These are phyloP conservation scores for Seiridium unicorne DNA, from an alignment of 2,329 filamentous ascomycete genomes.

Conservation along the genomic window DNA sequence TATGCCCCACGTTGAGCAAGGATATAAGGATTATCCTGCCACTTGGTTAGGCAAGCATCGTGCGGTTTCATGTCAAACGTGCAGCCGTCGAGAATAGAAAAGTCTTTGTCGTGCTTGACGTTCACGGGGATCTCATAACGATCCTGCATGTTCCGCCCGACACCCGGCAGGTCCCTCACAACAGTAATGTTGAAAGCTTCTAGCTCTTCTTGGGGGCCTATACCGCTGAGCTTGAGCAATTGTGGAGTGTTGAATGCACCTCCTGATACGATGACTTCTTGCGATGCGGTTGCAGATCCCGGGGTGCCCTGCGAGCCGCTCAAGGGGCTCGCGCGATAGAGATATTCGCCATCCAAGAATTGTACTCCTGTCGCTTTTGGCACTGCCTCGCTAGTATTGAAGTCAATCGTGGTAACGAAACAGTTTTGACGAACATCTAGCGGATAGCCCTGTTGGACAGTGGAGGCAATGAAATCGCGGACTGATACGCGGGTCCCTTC, in stretches of 20 bases:
- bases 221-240: slow-evolving; percentile 47
- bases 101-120: slow-evolving; percentile 37
- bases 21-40: slow-evolving; percentile 12
- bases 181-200: slow-evolving; percentile 35
- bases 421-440: slow-evolving; percentile 52
- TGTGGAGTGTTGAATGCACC: slow-evolving; percentile 55
- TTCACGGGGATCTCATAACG: slow-evolving; percentile 47
- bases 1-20: slow-evolving; percentile 28
- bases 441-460: slow-evolving; percentile 53
- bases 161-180: slow-evolving; percentile 51
- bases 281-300: slow-evolving; percentile 35
- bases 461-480: slow-evolving; percentile 43
- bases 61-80: slow-evolving; percentile 26
- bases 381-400: slow-evolving; percentile 33
- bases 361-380: slow-evolving; percentile 48
- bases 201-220: slow-evolving; percentile 38
- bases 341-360: slow-evolving; percentile 42
- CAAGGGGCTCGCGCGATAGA: slow-evolving; percentile 45
- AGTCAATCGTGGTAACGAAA: slow-evolving; percentile 42
- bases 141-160: slow-evolving; percentile 58
- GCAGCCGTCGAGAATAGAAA: slow-evolving; percentile 32
- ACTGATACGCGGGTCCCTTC: slow-evolving; percentile 51
- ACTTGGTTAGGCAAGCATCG: slow-evolving; percentile 30
- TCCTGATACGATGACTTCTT: slow-evolving; percentile 49
- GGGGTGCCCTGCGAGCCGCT: slow-evolving; percentile 28